These are phyloP conservation scores for Nematocida minor DNA, from an alignment of 371 early-diverging fungal genomes.

Conservation along the genomic window DNA sequence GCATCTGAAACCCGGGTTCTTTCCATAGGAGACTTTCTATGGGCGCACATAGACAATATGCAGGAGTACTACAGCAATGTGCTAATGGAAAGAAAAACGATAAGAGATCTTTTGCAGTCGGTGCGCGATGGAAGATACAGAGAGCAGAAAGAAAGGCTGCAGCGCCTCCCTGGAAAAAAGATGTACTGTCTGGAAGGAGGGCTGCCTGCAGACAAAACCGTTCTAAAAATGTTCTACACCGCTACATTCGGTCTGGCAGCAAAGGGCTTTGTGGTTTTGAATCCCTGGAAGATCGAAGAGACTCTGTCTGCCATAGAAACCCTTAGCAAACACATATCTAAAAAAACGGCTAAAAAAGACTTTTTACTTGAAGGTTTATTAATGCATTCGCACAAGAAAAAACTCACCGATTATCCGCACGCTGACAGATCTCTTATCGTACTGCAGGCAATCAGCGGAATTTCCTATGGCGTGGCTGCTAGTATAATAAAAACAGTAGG, in stretches of 20 bases:
- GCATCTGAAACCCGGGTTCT: conserved; percentile 52
- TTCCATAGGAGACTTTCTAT: conserved; percentile 63
- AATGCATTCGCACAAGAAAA: not conserved
- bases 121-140: conserved; percentile 84
- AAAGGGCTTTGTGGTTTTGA: conserved; percentile 9
- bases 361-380: not conserved
- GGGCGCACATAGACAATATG: conserved; percentile 45
- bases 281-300: not conserved
- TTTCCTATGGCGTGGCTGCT: conserved; percentile 5
- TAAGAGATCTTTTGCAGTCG: conserved; percentile 78
- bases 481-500: not conserved
- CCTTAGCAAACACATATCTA: not conserved
- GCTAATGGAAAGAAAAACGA: conserved; percentile 81
- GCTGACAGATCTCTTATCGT: not conserved
- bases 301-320: conserved; percentile 1
- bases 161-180: conserved; percentile 4
- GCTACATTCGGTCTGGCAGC: not conserved
- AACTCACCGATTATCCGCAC: not conserved
- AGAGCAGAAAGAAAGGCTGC: conserved; percentile 76
- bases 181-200: conserved; percentile 42
- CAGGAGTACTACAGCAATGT: conserved; percentile 73
- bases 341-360: not conserved
- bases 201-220: not conserved
- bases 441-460: conserved; percentile 18
- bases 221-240: conserved; percentile 10